phyloP scores from a whole-genome alignment of 2,329 filamentous ascomycete genomes.

The Cylindrodendrum hubeiense region DNA sequence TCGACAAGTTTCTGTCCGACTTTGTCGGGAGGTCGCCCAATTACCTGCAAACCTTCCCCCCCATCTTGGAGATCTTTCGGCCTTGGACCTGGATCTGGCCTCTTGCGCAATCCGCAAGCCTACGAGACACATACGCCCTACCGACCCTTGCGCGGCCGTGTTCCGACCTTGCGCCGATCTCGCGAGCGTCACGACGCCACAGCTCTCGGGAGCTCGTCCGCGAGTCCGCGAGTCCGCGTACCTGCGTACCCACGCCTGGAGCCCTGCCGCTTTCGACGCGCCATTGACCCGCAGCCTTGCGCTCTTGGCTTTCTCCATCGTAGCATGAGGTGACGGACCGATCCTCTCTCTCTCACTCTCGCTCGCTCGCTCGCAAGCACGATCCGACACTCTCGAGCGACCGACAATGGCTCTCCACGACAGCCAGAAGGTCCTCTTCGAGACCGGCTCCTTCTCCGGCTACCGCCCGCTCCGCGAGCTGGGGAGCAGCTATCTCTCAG shows the following conservation, averaged over 20 bases:
- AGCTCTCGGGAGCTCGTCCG: not conserved
- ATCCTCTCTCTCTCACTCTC: constrained; percentile 6
- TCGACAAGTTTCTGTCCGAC: constrained; percentile 23
- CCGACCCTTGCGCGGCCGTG: not conserved
- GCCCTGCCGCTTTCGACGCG: constrained; percentile 11
- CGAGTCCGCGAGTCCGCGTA: no score
- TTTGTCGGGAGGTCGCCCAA: constrained; percentile 23
- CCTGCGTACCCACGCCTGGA: constrained; percentile 6
- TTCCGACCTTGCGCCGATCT: constrained; percentile 7
- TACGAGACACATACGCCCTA: not conserved
- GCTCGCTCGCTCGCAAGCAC: constrained; percentile 3
- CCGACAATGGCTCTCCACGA: constrained; percentile 47
- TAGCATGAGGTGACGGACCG: constrained; percentile 19
- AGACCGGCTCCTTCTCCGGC: constrained; percentile 73
- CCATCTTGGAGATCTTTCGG: not conserved
- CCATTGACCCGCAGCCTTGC: constrained; percentile 19
- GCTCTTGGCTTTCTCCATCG: constrained; percentile 12
- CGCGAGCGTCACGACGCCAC: not conserved
- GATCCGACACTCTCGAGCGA: constrained; percentile 31
- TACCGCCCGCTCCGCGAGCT: constrained; percentile 63
- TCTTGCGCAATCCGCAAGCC: not conserved
- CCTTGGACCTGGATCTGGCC: not conserved
- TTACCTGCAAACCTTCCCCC: constrained; percentile 4
- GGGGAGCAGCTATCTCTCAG: constrained; percentile 71
- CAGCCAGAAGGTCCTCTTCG: constrained; percentile 62